Conservation (phyloP, 176 grass and related monocot genomes). For the Lolium rigidum region DNA sequence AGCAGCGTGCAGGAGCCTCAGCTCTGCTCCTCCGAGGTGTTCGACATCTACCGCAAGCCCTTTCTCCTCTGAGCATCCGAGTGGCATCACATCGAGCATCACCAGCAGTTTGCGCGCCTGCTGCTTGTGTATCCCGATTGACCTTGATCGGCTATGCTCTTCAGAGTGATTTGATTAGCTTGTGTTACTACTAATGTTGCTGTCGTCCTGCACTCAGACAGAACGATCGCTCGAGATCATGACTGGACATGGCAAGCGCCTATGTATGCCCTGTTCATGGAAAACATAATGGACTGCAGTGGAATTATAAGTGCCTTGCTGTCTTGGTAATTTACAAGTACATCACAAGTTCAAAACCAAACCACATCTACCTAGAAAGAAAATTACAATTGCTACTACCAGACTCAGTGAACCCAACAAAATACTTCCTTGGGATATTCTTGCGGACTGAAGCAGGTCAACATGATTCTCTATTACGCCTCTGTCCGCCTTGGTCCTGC, state of each 20-base stretch:
- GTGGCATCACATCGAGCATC: neutral
- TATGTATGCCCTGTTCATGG: neutral
- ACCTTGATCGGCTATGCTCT: neutral
- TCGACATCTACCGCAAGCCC: conserved; percentile 84
- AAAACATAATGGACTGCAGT: neutral
- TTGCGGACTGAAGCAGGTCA: neutral
- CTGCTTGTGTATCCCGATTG: too few relatives aligned
- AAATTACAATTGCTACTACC: neutral
- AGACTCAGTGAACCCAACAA: neutral
- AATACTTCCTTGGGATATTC: neutral
- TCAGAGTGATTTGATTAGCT: neutral
- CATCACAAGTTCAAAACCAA: too few relatives aligned
- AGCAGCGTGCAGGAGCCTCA: conserved; percentile 87
- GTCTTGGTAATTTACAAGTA: too few relatives aligned
- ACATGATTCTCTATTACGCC: neutral
- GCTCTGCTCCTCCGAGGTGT: conserved; percentile 78
- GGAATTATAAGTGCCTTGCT: too few relatives aligned
- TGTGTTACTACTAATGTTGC: neutral
- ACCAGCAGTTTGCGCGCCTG: too few relatives aligned
- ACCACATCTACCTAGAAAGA: neutral
- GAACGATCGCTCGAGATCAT: neutral
- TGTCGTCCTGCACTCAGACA: neutral
- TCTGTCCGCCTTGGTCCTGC: neutral
- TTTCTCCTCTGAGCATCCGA: conserved; percentile 64
- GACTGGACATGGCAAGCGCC: neutral